These are phyloP conservation scores for Mallotus nudiflorus DNA, from an alignment of 345 rosid genomes.

Conservation along the genomic window DNA sequence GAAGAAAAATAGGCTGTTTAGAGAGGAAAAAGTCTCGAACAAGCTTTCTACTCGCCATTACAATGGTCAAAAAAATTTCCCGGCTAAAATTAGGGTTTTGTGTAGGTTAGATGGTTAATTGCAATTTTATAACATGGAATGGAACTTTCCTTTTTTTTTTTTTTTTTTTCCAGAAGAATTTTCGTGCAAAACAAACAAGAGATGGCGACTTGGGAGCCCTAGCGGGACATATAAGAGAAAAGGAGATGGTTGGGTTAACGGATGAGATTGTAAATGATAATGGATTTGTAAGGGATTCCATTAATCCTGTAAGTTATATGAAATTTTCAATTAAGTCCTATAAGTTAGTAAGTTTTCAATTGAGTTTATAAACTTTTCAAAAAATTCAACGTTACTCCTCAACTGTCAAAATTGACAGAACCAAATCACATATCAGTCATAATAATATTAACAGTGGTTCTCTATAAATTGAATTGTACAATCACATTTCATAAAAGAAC, in stretches of 20 bases:
- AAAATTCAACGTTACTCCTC: too few relatives aligned
- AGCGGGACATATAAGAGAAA: neutral
- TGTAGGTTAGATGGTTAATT: neutral
- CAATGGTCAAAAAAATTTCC: neutral
- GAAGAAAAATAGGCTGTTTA: slow-evolving; percentile 48
- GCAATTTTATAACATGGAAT: neutral
- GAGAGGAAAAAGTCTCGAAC: slow-evolving; percentile 61
- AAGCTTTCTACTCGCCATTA: slow-evolving; percentile 82
- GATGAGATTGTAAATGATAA: neutral
- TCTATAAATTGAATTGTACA: too few relatives aligned
- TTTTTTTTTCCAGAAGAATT: neutral
- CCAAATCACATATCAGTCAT: too few relatives aligned
- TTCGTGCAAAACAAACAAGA: slow-evolving; percentile 1
- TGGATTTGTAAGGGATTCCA: neutral
- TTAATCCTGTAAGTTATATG: too few relatives aligned
- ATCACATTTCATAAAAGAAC: too few relatives aligned
- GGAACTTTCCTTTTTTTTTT: too few relatives aligned
- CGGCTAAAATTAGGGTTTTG: neutral
- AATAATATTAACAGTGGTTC: too few relatives aligned
- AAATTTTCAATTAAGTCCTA: too few relatives aligned
- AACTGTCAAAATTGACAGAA: too few relatives aligned
- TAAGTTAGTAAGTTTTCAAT: too few relatives aligned
- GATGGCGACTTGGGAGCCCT: neutral
- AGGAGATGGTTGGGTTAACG: slow-evolving; percentile 1
- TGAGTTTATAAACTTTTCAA: too few relatives aligned